These are phyloP conservation scores for Lentinula edodes DNA, from an alignment of 768 basidiomycete species.

Conservation along the genomic window DNA sequence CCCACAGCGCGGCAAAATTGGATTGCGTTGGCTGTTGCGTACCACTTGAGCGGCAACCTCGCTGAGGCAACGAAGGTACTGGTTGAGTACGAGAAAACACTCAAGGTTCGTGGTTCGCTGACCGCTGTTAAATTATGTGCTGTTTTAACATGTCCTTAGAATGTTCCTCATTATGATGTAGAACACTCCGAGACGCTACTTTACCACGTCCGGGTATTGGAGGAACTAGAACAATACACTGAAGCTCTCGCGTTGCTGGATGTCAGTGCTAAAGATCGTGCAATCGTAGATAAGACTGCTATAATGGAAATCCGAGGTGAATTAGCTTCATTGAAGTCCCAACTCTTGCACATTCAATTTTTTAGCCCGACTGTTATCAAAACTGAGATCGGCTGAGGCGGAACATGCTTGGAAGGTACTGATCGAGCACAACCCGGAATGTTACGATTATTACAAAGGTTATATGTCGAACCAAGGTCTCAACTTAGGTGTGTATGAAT, in stretches of 20 bases:
- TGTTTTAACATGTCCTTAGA: constrained; percentile 30
- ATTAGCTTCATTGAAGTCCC: constrained; percentile 5
- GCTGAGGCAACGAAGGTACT: constrained; percentile 66
- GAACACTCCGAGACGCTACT: constrained; percentile 82
- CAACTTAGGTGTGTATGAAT: constrained; percentile 46
- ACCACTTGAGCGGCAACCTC: constrained; percentile 76
- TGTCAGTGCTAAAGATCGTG: constrained; percentile 51
- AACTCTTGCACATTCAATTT: constrained; percentile 8
- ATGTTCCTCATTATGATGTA: constrained; percentile 71
- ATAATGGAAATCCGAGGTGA: constrained; percentile 67
- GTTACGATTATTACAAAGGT: constrained; percentile 71
- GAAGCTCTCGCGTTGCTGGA: constrained; percentile 65
- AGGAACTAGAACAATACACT: constrained; percentile 60
- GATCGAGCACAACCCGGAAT: constrained; percentile 83
- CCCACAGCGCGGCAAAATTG: constrained; percentile 86
- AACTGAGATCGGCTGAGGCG: constrained; percentile 62
- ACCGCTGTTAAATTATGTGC: not conserved
- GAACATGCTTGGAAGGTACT: constrained; percentile 76
- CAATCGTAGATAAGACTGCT: constrained; percentile 66
- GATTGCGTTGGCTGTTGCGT: constrained; percentile 84
- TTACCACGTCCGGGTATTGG: constrained; percentile 69
- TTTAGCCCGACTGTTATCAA: constrained; percentile 74
- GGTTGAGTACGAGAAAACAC: constrained; percentile 60
- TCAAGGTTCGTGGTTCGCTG: constrained; percentile 64
- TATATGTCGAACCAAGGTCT: constrained; percentile 64